These are phyloP conservation scores for Sclerotinia spermophila DNA, from an alignment of 2,329 filamentous ascomycete genomes.

Conservation along the genomic window DNA sequence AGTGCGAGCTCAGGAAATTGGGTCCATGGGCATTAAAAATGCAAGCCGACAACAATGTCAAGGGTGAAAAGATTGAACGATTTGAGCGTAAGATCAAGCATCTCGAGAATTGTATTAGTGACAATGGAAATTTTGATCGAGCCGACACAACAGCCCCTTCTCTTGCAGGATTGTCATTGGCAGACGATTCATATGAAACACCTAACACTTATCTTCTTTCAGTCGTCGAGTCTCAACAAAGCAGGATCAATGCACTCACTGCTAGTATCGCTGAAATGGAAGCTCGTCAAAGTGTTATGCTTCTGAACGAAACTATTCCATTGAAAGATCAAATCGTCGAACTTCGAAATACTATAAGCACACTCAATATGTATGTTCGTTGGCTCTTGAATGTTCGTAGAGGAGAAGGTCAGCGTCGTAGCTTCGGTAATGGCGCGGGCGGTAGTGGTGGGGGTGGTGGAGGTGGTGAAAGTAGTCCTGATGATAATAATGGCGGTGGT, in stretches of 20 bases:
- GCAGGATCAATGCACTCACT: slow-evolving; percentile 54
- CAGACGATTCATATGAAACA: slow-evolving; percentile 36
- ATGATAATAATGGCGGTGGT: slow-evolving; percentile 6
- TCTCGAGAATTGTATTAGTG: slow-evolving; percentile 39
- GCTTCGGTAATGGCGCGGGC: background rate
- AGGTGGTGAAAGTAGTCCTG: background rate
- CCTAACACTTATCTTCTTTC: slow-evolving; percentile 44
- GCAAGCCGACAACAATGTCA: slow-evolving; percentile 42
- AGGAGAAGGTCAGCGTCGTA: slow-evolving; percentile 31
- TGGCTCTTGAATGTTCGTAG: slow-evolving; percentile 38
- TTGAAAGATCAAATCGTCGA: slow-evolving; percentile 62
- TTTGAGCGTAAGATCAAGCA: slow-evolving; percentile 44
- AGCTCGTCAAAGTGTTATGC: slow-evolving; percentile 56
- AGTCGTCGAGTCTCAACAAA: slow-evolving; percentile 51
- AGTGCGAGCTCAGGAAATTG: slow-evolving; percentile 52
- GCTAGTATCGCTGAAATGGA: slow-evolving; percentile 56
- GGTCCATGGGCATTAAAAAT: slow-evolving; percentile 48
- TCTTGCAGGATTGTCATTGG: slow-evolving; percentile 12
- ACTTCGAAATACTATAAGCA: slow-evolving; percentile 36
- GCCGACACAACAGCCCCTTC: slow-evolving; percentile 25
- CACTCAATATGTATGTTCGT: slow-evolving; percentile 38
- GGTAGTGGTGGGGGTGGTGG: slow-evolving; percentile 1
- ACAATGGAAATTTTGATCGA: slow-evolving; percentile 31
- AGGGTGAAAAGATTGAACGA: slow-evolving; percentile 45
- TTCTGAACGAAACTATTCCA: slow-evolving; percentile 58